phyloP scores from a whole-genome alignment of 1,284 basidiomycete species.

The Cryptococcus sp. region DNA sequence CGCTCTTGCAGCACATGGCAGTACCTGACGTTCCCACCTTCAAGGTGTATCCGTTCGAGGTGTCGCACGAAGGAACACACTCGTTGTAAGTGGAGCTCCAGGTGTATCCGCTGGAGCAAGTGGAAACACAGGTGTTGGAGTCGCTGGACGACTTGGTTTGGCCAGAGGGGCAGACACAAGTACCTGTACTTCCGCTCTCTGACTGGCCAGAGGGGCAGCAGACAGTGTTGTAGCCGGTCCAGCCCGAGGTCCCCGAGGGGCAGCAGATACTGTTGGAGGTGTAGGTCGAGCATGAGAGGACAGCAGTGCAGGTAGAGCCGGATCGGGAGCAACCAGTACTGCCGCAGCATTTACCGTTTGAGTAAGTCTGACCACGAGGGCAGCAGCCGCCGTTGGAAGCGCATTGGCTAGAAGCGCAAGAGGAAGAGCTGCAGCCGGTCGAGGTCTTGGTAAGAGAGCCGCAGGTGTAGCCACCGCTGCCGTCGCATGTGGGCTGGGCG shows the following conservation, averaged over 20 bases:
- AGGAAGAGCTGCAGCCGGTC: conserved; percentile 23
- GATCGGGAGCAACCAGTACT: conserved; percentile 24
- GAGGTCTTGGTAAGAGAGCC: conserved; percentile 24
- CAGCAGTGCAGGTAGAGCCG: conserved; percentile 24
- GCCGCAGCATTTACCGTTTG: conserved; percentile 35
- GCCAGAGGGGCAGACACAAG: conserved; percentile 30
- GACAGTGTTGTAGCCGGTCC: conserved; percentile 26
- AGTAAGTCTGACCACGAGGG: conserved; percentile 36
- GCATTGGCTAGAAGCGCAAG: conserved; percentile 20
- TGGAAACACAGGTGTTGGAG: conserved; percentile 12
- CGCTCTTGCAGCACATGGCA: conserved; percentile 21
- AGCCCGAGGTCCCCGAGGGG: conserved; percentile 17
- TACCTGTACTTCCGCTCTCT: conserved; percentile 28
- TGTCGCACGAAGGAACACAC: conserved; percentile 19
- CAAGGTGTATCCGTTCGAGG: conserved; percentile 16
- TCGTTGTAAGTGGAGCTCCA: not conserved
- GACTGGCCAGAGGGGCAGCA: conserved; percentile 29
- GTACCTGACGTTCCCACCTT: conserved; percentile 7
- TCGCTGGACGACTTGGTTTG: conserved; percentile 17
- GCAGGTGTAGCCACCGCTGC: conserved; percentile 36
- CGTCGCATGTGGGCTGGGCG: conserved; percentile 39
- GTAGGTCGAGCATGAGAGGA: conserved; percentile 51
- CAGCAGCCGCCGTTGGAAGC: conserved; percentile 37
- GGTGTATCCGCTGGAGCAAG: conserved; percentile 8
- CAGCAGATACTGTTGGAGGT: conserved; percentile 65